Evolutionary conservation across 164 flowering plant genomes (phyloP).

Genomic region (Akebia trifoliata): DNA sequence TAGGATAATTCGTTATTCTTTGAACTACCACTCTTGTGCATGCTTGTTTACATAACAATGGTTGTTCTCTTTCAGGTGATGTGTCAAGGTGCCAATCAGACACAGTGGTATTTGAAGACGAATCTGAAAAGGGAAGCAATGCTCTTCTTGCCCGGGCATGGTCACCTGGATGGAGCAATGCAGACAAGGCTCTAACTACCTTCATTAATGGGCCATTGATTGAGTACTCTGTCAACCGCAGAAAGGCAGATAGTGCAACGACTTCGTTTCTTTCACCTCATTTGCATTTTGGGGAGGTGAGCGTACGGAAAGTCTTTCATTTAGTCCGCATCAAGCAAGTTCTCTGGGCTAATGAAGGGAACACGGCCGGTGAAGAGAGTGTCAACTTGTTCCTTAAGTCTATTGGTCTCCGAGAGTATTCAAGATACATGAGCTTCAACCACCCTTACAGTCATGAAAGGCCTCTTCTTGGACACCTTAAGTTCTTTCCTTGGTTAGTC

Average conservation of each 20-base stretch:
- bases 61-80: constrained; percentile 51
- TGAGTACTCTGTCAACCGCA: constrained; percentile 78
- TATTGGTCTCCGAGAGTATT: constrained; percentile 91
- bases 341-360: constrained; percentile 92
- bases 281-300: constrained; percentile 95
- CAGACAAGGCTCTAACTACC: constrained; percentile 71
- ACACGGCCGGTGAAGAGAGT: constrained; percentile 85
- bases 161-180: constrained; percentile 99
- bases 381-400: constrained; percentile 95
- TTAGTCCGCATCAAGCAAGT: constrained; percentile 89
- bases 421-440: constrained; percentile 89
- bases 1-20: too few relatives aligned
- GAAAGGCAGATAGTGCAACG: constrained; percentile 92
- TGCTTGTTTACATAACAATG: too few relatives aligned
- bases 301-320: constrained; percentile 88
- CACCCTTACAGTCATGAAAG: constrained; percentile 90
- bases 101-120: constrained; percentile 71
- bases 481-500: constrained; percentile 85
- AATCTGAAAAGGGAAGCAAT: constrained; percentile 90
- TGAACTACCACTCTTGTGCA: too few relatives aligned
- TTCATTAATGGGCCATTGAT: constrained; percentile 84
- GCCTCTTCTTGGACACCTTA: constrained; percentile 91
- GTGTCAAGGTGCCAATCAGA: constrained; percentile 69
- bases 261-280: constrained; percentile 95
- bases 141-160: constrained; percentile 97